Conservation (phyloP, 1,284 basidiomycete species). For the Boletus smithii region DNA sequence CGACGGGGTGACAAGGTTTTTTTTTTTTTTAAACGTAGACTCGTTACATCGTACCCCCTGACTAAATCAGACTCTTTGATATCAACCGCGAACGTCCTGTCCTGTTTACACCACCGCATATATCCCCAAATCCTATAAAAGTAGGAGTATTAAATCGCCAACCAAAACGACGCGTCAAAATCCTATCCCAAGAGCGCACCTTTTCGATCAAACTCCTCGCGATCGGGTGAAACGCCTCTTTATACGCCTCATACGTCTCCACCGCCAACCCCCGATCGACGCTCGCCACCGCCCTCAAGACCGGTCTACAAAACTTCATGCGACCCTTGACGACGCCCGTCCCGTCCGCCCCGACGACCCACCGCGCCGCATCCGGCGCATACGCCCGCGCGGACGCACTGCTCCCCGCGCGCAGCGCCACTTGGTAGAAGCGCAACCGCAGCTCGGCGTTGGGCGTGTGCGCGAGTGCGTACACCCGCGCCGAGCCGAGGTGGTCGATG, state of each 20-base stretch:
- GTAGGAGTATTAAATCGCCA: too few species aligned
- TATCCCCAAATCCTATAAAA: constrained; percentile 1
- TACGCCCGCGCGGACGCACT: constrained; percentile 42
- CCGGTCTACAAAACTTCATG: constrained; percentile 81
- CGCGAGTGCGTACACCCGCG: constrained; percentile 50
- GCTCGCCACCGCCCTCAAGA: constrained; percentile 52
- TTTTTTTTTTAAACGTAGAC: neutral
- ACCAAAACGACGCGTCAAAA: too few species aligned
- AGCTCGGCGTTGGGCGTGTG: constrained; percentile 67
- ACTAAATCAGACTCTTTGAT: too few species aligned
- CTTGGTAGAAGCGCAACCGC: constrained; percentile 66
- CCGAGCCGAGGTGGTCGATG: constrained; percentile 56
- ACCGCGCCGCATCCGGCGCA: constrained; percentile 48
- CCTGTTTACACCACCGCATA: too few species aligned
- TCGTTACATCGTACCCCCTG: too few species aligned
- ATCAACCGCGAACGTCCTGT: too few species aligned
- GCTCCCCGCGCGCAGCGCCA: constrained; percentile 53
- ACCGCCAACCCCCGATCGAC: constrained; percentile 66
- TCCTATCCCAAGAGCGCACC: constrained; percentile 38
- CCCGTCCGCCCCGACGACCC: constrained; percentile 67
- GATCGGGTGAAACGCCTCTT: constrained; percentile 71
- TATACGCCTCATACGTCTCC: constrained; percentile 50
- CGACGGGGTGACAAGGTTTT: too few species aligned
- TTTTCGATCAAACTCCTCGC: constrained; percentile 71
- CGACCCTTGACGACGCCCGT: constrained; percentile 61